Evolutionary conservation across 2,329 filamentous ascomycete genomes (phyloP).

Genomic region (Colletotrichum sp.): DNA sequence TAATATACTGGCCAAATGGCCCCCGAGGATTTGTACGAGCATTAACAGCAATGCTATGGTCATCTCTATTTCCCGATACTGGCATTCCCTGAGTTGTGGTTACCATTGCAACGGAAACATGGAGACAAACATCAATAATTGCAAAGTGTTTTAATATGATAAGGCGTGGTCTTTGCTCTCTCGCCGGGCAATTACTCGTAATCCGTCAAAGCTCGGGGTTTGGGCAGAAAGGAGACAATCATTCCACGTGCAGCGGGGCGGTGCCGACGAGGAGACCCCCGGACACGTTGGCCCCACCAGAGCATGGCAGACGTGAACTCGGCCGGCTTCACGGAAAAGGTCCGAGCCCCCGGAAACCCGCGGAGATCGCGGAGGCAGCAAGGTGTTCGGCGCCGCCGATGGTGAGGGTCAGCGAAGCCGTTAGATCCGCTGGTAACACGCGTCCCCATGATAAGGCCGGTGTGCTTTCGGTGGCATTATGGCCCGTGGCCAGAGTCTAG

Average conservation of each 20-base stretch:
- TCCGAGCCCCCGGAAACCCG: background rate
- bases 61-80: background rate
- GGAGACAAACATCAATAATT: background rate
- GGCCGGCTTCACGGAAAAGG: too few species aligned
- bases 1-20: background rate
- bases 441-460: background rate
- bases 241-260: background rate
- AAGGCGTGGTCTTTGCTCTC: background rate
- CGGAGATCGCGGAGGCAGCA: background rate
- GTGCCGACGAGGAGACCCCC: background rate
- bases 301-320: too few species aligned
- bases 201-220: background rate
- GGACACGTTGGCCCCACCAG: too few species aligned
- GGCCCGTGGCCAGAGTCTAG: background rate
- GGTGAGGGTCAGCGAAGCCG: background rate
- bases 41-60: background rate
- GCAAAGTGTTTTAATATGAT: background rate
- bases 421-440: background rate
- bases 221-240: background rate
- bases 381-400: background rate
- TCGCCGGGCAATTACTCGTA: background rate
- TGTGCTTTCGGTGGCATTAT: background rate
- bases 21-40: background rate
- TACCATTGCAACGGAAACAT: background rate
- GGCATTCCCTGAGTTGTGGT: background rate